A percentile compares a stretch with the other conserved stretches of the same genome.
Conservation (phyloP, 371 early-diverging fungal species). For the Mucor mucedo region DNA sequence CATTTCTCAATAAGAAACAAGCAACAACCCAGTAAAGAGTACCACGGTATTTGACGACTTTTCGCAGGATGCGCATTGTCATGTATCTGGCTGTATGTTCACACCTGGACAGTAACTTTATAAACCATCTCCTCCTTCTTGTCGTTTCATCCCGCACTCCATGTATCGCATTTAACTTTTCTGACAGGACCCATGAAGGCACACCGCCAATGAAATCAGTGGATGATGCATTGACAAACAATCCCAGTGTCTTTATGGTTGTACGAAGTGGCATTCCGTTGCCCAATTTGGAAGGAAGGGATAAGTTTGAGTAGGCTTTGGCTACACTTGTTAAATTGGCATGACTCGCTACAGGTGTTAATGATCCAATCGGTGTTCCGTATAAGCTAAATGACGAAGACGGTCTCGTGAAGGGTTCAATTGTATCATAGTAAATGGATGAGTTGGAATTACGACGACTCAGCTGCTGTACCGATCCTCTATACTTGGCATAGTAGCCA, state of each 20-base stretch:
- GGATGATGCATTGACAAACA: constrained; percentile 9
- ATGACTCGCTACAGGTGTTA: constrained; percentile 40
- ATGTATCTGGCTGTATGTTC: constrained; percentile 5
- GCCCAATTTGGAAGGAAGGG: constrained; percentile 25
- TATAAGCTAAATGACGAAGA: constrained; percentile 29
- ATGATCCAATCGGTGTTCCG: constrained; percentile 31
- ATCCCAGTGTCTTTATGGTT: constrained; percentile 22
- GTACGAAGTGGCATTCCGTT: constrained; percentile 24
- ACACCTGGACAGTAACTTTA: constrained; percentile 7
- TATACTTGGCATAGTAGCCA: constrained; percentile 19
- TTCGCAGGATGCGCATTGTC: constrained; percentile 18
- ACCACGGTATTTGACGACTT: constrained; percentile 30
- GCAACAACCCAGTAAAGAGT: constrained; percentile 45
- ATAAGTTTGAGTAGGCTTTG: constrained; percentile 24
- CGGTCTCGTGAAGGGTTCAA: constrained; percentile 15
- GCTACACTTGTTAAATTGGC: constrained; percentile 30
- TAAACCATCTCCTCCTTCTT: constrained; percentile 5
- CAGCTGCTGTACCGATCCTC: background rate
- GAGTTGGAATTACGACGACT: constrained; percentile 41
- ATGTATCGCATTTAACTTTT: constrained; percentile 23
- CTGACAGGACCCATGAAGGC: constrained; percentile 18
- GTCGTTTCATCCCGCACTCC: constrained; percentile 1
- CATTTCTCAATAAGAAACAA: constrained; percentile 37
- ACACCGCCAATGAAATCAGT: constrained; percentile 7
- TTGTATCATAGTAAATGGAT: constrained; percentile 38